phyloP scores from a whole-genome alignment of 306 rosid genomes.

The Rosa persica region DNA sequence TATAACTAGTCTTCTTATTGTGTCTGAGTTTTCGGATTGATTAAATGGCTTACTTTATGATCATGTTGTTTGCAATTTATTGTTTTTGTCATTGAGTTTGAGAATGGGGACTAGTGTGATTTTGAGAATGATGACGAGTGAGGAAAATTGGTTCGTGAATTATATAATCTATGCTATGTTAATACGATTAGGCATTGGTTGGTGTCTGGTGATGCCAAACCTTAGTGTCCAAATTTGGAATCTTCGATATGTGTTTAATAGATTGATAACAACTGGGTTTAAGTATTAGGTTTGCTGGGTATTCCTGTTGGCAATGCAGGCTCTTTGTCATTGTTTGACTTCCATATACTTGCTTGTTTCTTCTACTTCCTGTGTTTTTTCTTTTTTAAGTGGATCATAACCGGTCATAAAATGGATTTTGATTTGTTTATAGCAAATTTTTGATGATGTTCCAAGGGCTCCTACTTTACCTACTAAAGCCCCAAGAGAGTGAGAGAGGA shows the following conservation, averaged over 20 bases:
- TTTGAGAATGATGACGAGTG: background rate
- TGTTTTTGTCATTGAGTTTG: background rate
- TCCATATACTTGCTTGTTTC: too few species aligned
- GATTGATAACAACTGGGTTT: background rate
- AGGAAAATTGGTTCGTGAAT: too few species aligned
- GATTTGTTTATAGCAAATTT: too few species aligned
- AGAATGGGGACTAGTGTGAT: background rate
- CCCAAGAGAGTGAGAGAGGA: too few species aligned
- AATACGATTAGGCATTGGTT: background rate
- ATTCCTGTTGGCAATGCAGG: constrained; percentile 2
- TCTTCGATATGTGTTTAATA: background rate
- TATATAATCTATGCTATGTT: background rate
- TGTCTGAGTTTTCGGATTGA: background rate
- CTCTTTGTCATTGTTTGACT: background rate
- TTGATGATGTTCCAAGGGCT: too few species aligned
- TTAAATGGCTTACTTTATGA: background rate
- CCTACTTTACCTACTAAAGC: too few species aligned
- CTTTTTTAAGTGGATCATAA: too few species aligned
- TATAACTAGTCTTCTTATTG: background rate
- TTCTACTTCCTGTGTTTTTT: too few species aligned
- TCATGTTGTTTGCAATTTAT: background rate
- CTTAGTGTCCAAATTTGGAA: constrained; percentile 1
- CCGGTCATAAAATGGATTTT: too few species aligned
- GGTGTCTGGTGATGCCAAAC: constrained; percentile 27
- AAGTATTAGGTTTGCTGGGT: background rate